Base-by-base conservation (phyloP, 352 stramenopile genomes). In the Pythium folliculosum region DNA sequence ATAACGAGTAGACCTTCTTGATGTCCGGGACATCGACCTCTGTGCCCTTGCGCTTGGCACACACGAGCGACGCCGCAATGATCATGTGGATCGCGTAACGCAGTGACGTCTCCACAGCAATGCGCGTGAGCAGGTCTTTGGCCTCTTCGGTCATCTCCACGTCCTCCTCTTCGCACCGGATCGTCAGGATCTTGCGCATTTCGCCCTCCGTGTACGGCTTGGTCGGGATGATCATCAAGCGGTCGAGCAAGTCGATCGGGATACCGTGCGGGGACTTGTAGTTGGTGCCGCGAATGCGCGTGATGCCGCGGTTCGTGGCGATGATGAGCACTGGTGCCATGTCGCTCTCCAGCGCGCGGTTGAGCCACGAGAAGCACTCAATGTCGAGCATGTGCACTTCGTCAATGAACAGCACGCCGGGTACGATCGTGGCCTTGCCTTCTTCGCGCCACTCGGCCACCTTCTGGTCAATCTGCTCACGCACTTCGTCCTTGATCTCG, bases 81-180 rank as follows among this genome's bases (percentile, higher is more conserved):
- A 99, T 99, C 94, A 99, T 99, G 70, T 99, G 97, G 74, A 99
- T 99, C 10, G 97, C 97, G 80, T 99, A 99, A 48, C 97, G 97
- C 44, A 99, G 84, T 47, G 90, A 98, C 23, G 98, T 99, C 84
- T 99, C 96, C 23, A 96, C 91, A 4, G 95, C 97, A 73, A 99
- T 99, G n/a, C 94, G 88, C n/a, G 96, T 99, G 25, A 99, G 84
- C 35, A 99, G 70, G 50, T 99, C 96, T 58, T 99, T 89, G 14
- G 97, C 97, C 43, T 99, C 95, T 47, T 98, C 91, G 1, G 86
- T 91, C 96, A 99, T 99, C 72, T 99, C 82, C 1, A 99, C 97
- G 75, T 99, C 96, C 77, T 99, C 97, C 81, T 99, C 97, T 71
- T 98, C 94, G 75, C 95, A 99, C 10, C 97, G 84, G 67, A 99